Conservation (phyloP, 805 yeast species). For the Ogataea salicorniae region DNA sequence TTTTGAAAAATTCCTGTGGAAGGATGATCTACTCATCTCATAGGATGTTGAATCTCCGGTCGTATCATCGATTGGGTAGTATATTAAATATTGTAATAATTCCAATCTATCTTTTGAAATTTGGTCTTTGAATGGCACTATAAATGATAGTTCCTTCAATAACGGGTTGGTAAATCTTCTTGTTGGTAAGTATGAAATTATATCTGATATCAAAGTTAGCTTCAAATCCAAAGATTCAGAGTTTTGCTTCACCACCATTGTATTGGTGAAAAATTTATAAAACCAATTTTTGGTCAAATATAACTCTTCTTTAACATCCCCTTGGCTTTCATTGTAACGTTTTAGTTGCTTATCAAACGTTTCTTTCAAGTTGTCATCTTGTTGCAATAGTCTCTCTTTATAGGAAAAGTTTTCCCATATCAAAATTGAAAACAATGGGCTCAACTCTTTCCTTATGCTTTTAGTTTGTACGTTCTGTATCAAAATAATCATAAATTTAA, state of each 20-base stretch:
- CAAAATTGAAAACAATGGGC: constrained; percentile 30
- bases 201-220: constrained; percentile 22
- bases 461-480: constrained; percentile 21
- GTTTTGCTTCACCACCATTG: constrained; percentile 5
- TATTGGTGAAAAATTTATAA: constrained; percentile 13
- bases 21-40: constrained; percentile 6
- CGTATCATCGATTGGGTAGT: constrained; percentile 40
- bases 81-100: constrained; percentile 22
- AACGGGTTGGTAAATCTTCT: constrained; percentile 32
- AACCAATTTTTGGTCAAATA: constrained; percentile 26
- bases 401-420: constrained; percentile 29
- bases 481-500: constrained; percentile 21
- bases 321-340: constrained; percentile 14
- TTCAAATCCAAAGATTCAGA: constrained; percentile 6
- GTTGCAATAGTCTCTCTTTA: constrained; percentile 11
- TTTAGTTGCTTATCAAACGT: constrained; percentile 20
- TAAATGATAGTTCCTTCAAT: constrained; percentile 25
- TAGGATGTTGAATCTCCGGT: constrained; percentile 27
- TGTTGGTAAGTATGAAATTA: constrained; percentile 38
- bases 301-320: constrained; percentile 13
- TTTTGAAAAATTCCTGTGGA: background rate
- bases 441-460: constrained; percentile 18
- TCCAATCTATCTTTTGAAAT: background rate
- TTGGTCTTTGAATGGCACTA: constrained; percentile 6
- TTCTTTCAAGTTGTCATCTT: constrained; percentile 12